These are phyloP conservation scores for Naegleria lovaniensis DNA, from an alignment of 208 protist genomes.

Conservation along the genomic window DNA sequence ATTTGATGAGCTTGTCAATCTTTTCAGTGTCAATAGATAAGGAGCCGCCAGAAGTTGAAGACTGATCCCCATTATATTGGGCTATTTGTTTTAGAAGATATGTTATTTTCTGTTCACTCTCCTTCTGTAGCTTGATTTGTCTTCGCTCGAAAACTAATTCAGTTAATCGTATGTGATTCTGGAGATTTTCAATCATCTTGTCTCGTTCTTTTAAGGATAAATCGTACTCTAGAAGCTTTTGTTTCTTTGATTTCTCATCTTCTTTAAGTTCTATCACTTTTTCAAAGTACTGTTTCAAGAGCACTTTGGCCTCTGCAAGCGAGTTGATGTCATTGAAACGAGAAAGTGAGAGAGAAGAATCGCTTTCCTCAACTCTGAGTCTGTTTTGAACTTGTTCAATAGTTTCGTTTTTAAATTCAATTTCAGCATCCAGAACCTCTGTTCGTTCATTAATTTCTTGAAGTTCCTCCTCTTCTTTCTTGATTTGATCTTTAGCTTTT, in stretches of 20 bases:
- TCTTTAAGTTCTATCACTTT: slow-evolving; percentile 28
- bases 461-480: background rate
- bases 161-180: background rate
- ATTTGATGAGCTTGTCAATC: background rate
- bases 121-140: background rate
- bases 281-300: slow-evolving; percentile 28
- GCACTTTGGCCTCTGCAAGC: background rate
- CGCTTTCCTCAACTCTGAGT: background rate
- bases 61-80: background rate
- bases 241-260: background rate
- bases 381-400: slow-evolving; percentile 13
- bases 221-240: background rate
- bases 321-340: background rate
- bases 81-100: background rate
- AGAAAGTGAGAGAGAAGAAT: background rate
- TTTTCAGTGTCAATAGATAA: background rate
- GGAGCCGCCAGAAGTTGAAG: no score
- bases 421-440: slow-evolving; percentile 24
- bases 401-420: slow-evolving; percentile 26
- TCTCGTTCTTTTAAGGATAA: background rate
- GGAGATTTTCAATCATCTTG: slow-evolving; percentile 8
- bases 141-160: slow-evolving; percentile 21
- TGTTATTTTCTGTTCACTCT: background rate
- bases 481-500: background rate
- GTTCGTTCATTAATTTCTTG: slow-evolving; percentile 16